Evolutionary conservation across 805 yeast species (phyloP).

Genomic region (Wickerhamomyces queroliae): DNA sequence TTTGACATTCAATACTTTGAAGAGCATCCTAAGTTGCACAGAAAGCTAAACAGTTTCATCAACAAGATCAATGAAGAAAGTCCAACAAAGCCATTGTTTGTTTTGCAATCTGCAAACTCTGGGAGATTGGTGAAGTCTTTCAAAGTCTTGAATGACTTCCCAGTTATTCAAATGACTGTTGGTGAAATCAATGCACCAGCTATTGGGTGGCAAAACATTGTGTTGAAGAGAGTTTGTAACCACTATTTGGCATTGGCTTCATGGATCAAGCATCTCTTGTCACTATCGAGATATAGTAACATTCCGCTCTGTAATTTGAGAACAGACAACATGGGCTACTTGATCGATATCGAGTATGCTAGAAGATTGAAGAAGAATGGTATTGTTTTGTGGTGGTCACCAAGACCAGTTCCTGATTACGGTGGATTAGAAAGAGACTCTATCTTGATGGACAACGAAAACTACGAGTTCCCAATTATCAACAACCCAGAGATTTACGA

Average conservation of each 20-base stretch:
- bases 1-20: constrained; percentile 53
- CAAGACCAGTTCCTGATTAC: constrained; percentile 69
- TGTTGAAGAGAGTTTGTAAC: constrained; percentile 59
- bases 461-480: constrained; percentile 62
- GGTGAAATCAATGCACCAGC: constrained; percentile 62
- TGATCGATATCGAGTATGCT: constrained; percentile 85
- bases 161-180: constrained; percentile 54
- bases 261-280: constrained; percentile 63
- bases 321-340: constrained; percentile 67
- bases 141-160: constrained; percentile 46
- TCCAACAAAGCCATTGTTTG: constrained; percentile 57
- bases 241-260: constrained; percentile 69
- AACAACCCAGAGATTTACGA: constrained; percentile 77
- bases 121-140: constrained; percentile 40
- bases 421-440: constrained; percentile 76
- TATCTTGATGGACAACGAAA: constrained; percentile 42
- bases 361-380: constrained; percentile 59
- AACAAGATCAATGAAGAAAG: constrained; percentile 57
- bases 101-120: constrained; percentile 68
- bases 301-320: constrained; percentile 85
- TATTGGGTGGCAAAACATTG: constrained; percentile 72
- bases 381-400: constrained; percentile 92
- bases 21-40: constrained; percentile 49
- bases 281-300: constrained; percentile 64
- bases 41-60: constrained; percentile 48